These are phyloP conservation scores for Mycena floridula DNA, from an alignment of 768 basidiomycete genomes.

Conservation along the genomic window DNA sequence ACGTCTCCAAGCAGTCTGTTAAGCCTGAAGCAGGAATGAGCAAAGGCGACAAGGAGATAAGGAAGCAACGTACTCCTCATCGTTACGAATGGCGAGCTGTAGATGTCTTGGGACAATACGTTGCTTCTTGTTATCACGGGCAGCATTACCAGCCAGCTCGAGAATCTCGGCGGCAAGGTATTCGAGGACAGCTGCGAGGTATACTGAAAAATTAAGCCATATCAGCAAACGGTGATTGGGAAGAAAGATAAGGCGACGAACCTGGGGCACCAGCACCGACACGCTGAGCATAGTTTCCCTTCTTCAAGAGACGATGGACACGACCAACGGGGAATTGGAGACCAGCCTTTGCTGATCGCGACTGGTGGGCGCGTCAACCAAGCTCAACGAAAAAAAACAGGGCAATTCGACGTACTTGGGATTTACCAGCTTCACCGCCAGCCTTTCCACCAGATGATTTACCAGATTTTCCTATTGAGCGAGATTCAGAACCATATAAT, in stretches of 20 bases:
- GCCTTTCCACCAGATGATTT: constrained; percentile 10
- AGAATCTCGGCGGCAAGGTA: constrained; percentile 85
- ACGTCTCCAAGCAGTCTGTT: constrained; percentile 65
- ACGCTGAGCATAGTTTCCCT: constrained; percentile 47
- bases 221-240: constrained; percentile 20
- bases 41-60: not conserved
- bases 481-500: not conserved
- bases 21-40: constrained; percentile 24
- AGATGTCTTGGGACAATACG: constrained; percentile 59
- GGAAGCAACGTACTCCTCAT: constrained; percentile 6
- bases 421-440: constrained; percentile 8
- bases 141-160: constrained; percentile 76
- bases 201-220: constrained; percentile 49
- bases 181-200: constrained; percentile 81
- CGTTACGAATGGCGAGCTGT: constrained; percentile 4
- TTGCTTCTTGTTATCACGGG: constrained; percentile 76
- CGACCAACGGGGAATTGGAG: constrained; percentile 69
- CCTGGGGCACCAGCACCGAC: constrained; percentile 13
- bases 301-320: constrained; percentile 63
- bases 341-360: constrained; percentile 44
- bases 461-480: constrained; percentile 5
- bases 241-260: not conserved
- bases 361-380: no score
- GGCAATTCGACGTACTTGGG: no score
- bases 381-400: no score